Evolutionary conservation across 305 asterid genomes (phyloP), one percentile per base, ranked within the genome.

Genomic region (Fraxinus dipetala): DNA sequence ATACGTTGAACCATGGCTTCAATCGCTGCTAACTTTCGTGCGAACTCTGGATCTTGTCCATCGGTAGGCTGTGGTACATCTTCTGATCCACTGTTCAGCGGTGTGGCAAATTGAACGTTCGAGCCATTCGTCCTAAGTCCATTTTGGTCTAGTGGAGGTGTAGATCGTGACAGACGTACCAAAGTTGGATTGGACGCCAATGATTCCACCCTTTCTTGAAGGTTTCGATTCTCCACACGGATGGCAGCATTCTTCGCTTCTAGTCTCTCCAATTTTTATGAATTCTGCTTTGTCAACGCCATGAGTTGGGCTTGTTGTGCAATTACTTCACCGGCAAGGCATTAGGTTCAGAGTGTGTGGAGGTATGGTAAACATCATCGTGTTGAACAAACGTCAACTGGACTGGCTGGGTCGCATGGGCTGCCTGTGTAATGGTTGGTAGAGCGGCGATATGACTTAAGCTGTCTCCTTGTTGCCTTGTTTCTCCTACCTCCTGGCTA

Each of bases 321-420:
- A 51, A 0, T 51, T n/a, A 51, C 9, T n/a, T 51, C 6, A 2
- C 2, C 0, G 0, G 0, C 2, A 1, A 0, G 1, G 2, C 0
- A 5, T 0, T 5, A 51, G 0, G 61, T 16, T 51, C 2, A n/a
- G 8, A 5, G 6, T 16, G 1, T 4, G 8, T 51, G 0, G 61
- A n/a, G 61, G 9, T 8, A 10, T 1, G 54, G 11, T 2, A 11
- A 11, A 45, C 5, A 11, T 0, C 54, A 13, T 14, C n/a, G 3
- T 13, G 1, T 1, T 13, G 1, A 13, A 0, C 6, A 45, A 0
- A 0, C n/a, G 18, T 45, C 18, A 6, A 0, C 0, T 45, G 18
- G 2, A 51, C 18, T 43, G n/a, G 54, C n/a, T 43, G 0, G 54
- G 5, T 45, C 5, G 1, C 0, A 13, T 4, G 61, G 7, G 8